These are phyloP conservation scores for Nakazawaea wyomingensis DNA, from an alignment of 805 yeast genomes.

Conservation along the genomic window DNA sequence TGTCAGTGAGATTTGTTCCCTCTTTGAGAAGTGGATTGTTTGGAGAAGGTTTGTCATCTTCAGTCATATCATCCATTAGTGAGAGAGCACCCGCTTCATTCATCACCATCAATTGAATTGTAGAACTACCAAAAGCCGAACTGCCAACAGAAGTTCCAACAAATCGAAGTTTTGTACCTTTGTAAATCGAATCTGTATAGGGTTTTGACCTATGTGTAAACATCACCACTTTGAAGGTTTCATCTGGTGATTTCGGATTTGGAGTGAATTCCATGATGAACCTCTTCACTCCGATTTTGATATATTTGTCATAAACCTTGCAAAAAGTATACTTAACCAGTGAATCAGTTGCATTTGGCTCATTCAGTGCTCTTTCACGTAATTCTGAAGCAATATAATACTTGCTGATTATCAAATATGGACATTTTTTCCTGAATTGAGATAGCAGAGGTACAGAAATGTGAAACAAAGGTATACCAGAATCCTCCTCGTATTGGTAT, in stretches of 20 bases:
- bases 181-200: constrained; percentile 15
- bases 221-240: constrained; percentile 12
- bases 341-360: not conserved
- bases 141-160: constrained; percentile 16
- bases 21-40: constrained; percentile 13
- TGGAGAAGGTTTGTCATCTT: constrained; percentile 12
- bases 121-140: constrained; percentile 11
- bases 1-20: constrained; percentile 12
- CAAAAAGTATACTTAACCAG: constrained; percentile 11
- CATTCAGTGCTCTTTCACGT: not conserved
- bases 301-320: constrained; percentile 13
- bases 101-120: constrained; percentile 14
- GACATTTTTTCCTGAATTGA: constrained; percentile 15
- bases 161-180: constrained; percentile 15
- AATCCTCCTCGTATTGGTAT: constrained; percentile 9
- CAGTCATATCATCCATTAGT: constrained; percentile 13
- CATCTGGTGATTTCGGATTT: constrained; percentile 3
- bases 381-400: constrained; percentile 6
- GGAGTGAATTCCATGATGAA: constrained; percentile 12
- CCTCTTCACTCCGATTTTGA: constrained; percentile 15
- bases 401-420: constrained; percentile 13
- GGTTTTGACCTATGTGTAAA: constrained; percentile 16
- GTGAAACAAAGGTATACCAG: constrained; percentile 14
- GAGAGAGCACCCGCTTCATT: constrained; percentile 12
- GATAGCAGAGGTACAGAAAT: constrained; percentile 12